Evolutionary conservation across 306 rosid species (phyloP), one percentile per base, ranked within the genome.

Genomic region (Casuarina cunninghamiana): DNA sequence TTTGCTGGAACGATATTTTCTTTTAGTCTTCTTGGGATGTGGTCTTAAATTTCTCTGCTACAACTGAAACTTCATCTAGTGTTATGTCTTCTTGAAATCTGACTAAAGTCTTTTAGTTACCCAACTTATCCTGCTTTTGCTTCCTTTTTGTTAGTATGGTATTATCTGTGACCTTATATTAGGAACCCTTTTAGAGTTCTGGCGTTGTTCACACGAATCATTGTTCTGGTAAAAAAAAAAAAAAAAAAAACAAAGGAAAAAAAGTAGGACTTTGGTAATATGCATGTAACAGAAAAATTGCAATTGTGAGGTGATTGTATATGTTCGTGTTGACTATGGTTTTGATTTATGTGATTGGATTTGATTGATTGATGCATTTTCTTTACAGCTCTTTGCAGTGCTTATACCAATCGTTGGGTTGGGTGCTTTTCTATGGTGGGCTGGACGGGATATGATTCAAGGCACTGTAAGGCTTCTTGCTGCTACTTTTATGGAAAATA

Each of bases 361-460:
- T 73, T 70, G 49, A 74, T 72, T 80, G 65, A 62, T 35, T 78
- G 46, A 48, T 53, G 41, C 68, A 32, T 80, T 77, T 83, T 46
- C 16, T 5, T 54, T 83, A 75, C 97, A 95, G 97, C 88, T 92
- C 80, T 49, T 95, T 72, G 97, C 88, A n/a, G 90, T 92, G 78
- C 72, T 95, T 62, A 50, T 91, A 83, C 98, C 98, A 48, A 83
- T 95, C 58, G 93, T 93, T 65, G 97, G 98, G 51, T 37, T 95
- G 75, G 98, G 96, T 53, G 97, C 92, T 75, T 95, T 95, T 83
- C 79, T 95, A 42, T 95, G 97, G 98, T 95, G 97, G 98, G 98
- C 97, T 48, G 93, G 97, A 76, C 87, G 89, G 77, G 98, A 95
- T 81, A 91, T 95, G 44, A 89, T 95, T 85, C 97, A 88, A 89